Percentiles rank a stretch among this genome's conserved stretches.
phyloP scores from a whole-genome alignment of 2,329 filamentous ascomycete genomes.

The Byssochlamys sp. region DNA sequence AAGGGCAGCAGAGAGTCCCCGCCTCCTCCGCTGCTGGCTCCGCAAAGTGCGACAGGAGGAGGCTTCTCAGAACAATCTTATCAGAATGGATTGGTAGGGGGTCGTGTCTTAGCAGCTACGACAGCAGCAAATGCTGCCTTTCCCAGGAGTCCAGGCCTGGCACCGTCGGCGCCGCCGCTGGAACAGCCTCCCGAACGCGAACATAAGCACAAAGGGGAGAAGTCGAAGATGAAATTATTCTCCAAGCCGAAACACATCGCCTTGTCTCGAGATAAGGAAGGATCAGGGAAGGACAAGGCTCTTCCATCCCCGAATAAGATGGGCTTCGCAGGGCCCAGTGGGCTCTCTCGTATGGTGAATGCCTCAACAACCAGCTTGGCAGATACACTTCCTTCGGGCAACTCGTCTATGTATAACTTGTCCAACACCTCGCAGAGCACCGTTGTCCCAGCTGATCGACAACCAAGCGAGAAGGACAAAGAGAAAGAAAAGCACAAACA shows the following conservation, averaged over 20 bases:
- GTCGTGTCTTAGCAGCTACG: slow-evolving; percentile 46
- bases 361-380: slow-evolving; percentile 51
- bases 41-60: slow-evolving; percentile 14
- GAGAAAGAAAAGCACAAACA: slow-evolving; percentile 42
- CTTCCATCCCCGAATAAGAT: slow-evolving; percentile 52
- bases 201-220: slow-evolving; percentile 47
- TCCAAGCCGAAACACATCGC: slow-evolving; percentile 58
- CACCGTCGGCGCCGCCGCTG: slow-evolving; percentile 14
- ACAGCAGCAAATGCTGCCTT: slow-evolving; percentile 55
- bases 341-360: slow-evolving; percentile 48
- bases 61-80: slow-evolving; percentile 26
- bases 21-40: slow-evolving; percentile 20
- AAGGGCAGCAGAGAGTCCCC: slow-evolving; percentile 28
- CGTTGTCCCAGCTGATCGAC: slow-evolving; percentile 43
- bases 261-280: slow-evolving; percentile 51
- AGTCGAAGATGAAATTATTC: slow-evolving; percentile 60
- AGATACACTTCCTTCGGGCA: slow-evolving; percentile 45
- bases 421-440: slow-evolving; percentile 55
- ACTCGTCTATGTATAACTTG: slow-evolving; percentile 50
- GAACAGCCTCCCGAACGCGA: slow-evolving; percentile 27
- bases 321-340: slow-evolving; percentile 41
- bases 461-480: slow-evolving; percentile 21
- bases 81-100: slow-evolving; percentile 44
- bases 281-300: slow-evolving; percentile 37
- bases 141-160: slow-evolving; percentile 40